These are phyloP conservation scores for Cyberlindnera amylophila DNA, from an alignment of 805 yeast genomes.

Conservation along the genomic window DNA sequence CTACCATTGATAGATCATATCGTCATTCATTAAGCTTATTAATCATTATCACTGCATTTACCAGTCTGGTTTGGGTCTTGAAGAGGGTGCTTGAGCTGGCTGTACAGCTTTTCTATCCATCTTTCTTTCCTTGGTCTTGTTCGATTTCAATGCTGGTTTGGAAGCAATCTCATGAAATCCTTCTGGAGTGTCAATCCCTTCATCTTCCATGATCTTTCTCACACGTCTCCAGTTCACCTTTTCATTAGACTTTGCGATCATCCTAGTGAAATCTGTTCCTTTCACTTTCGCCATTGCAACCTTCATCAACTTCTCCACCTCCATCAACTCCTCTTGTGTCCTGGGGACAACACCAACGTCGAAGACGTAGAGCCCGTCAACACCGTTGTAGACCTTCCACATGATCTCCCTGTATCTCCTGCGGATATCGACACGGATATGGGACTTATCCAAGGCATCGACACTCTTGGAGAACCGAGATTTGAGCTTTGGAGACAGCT, in stretches of 20 bases:
- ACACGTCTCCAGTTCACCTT: conserved; percentile 20
- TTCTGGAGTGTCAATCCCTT: conserved; percentile 5
- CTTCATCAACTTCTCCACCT: conserved; percentile 7
- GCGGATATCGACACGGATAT: conserved; percentile 17
- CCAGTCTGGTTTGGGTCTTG: too few relatives aligned
- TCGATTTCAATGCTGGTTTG: too few relatives aligned
- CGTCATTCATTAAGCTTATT: too few relatives aligned
- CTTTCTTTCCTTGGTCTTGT: too few relatives aligned
- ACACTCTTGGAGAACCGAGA: conserved; percentile 11
- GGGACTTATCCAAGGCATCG: conserved; percentile 20
- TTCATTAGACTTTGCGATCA: conserved; percentile 2
- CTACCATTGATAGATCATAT: too few relatives aligned
- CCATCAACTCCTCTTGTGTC: conserved; percentile 2
- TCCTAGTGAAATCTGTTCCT: neutral
- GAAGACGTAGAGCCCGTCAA: conserved; percentile 24
- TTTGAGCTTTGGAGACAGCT: conserved; percentile 4
- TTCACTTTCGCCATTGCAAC: conserved; percentile 6
- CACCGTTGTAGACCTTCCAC: conserved; percentile 12
- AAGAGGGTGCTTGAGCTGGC: too few relatives aligned
- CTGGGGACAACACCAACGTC: conserved; percentile 18
- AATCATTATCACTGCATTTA: too few relatives aligned
- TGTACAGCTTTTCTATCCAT: too few relatives aligned
- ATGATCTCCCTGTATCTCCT: conserved; percentile 12
- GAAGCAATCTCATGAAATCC: too few relatives aligned
- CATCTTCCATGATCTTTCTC: conserved; percentile 5